Percentiles rank a stretch among this genome's conserved stretches.
These are phyloP conservation scores for Erysimum pusillum DNA, from an alignment of 441 rosid genomes.

Conservation along the genomic window DNA sequence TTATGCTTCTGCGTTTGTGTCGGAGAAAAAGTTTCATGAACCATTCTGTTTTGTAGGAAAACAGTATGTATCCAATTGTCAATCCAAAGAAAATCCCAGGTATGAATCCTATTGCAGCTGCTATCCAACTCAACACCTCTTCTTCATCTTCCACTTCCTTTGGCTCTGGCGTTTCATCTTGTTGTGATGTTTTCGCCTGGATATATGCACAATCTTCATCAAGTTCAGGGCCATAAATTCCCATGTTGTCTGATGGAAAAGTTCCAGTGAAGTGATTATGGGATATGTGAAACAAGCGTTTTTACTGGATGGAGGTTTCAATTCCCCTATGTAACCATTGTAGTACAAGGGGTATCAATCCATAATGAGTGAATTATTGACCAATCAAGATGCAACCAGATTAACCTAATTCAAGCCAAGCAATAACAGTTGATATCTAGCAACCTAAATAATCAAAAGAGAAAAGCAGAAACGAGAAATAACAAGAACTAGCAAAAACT, in stretches of 20 bases:
- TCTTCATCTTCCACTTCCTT: conserved; percentile 2
- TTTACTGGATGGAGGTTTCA: no score
- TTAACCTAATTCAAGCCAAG: no score
- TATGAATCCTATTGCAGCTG: conserved; percentile 7
- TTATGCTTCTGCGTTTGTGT: neutral
- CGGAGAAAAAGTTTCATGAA: neutral
- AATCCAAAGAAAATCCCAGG: conserved; percentile 5
- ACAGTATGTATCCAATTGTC: neutral
- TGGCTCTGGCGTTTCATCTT: neutral
- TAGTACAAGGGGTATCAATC: no score
- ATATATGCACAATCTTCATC: neutral
- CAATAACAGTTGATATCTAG: no score
- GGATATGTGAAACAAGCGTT: no score
- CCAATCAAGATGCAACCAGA: no score
- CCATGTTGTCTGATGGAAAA: neutral
- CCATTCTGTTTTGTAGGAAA: neutral
- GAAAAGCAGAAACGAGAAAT: no score
- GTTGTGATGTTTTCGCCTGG: neutral
- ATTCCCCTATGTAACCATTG: no score
- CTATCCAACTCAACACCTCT: conserved; percentile 3
- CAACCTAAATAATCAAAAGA: no score
- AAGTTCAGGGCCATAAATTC: conserved; percentile 8
- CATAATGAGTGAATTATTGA: no score
- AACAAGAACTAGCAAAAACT: no score
- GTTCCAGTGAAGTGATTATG: no score